Base-by-base conservation (phyloP, 2,329 filamentous ascomycete genomes). In the Verticillium alfalfae region DNA sequence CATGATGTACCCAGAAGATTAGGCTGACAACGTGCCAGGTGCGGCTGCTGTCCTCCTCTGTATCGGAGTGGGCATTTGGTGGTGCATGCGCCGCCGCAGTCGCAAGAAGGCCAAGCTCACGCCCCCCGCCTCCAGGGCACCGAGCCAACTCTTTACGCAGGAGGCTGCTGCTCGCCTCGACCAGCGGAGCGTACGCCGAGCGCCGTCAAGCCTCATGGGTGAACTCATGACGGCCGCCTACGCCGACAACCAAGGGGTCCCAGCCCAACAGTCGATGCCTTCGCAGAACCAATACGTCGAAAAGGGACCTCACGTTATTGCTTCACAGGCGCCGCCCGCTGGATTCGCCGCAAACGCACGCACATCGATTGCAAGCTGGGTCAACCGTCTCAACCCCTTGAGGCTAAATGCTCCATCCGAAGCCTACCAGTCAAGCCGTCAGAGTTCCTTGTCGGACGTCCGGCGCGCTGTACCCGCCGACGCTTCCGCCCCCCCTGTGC, bases 331-430 rank as follows among this genome's bases (percentile, higher is more conserved):
- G 9, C 18, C 45, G 18, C 45, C 45, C 3, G 22, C n/a, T 52
- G 45, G 45, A 10, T 52, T 52, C 18, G 45, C 39, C 16, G 39
- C 45, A n/a, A 52, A 52, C 18, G 45, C 45, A 10, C 45, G 45
- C 45, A 52, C 45, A 49, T 68, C 67, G 16, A 64, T 69, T 56
- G 67, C 67, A n/a, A 69, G 67, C 64, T 69, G 67, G 67, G 62
- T 69, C 34, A 60, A 67, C 10, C 65, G 66, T n/a, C 66, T 69
- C 62, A 67, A 69, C 49, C 67, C 67, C 36, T 64, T 69, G 36
- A 63, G 66, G 38, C 57, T 69, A 34, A 69, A 69, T 56, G 65
- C 67, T 22, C n/a, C n/a, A 52, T 10, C n/a, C 6, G 45, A 26
- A 4, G 1, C 45, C 8, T 52, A 22, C 45, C 45, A 22, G 18